A percentile compares a stretch with the other conserved stretches of the same genome.
These are phyloP conservation scores for Syzygium syzygioides DNA, from an alignment of 441 rosid genomes.

Conservation along the genomic window DNA sequence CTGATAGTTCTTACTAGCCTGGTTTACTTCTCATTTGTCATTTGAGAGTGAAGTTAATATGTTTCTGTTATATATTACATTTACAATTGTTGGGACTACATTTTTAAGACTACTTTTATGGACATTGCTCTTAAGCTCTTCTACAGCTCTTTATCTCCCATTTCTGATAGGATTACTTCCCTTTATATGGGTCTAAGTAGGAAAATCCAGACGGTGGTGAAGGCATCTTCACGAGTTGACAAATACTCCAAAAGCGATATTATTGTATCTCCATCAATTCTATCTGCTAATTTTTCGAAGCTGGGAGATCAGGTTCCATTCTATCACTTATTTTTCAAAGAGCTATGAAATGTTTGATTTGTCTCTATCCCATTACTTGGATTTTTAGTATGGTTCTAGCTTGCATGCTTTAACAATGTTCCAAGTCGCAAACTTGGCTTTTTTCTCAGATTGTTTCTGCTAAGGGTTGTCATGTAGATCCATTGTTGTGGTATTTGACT, in stretches of 20 bases:
- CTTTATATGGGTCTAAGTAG: constrained; percentile 35
- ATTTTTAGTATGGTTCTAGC: not conserved
- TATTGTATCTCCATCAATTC: constrained; percentile 88
- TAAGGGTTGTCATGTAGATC: not conserved
- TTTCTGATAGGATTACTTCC: constrained; percentile 9
- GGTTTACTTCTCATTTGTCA: not conserved
- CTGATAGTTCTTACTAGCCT: not conserved
- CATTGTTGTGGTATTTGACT: constrained; percentile 8
- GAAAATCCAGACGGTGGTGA: constrained; percentile 43
- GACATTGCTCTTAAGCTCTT: not conserved
- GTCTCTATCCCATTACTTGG: not conserved
- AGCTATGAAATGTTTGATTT: not conserved
- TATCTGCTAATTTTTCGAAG: constrained; percentile 87
- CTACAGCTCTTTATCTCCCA: not conserved
- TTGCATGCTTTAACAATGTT: not conserved
- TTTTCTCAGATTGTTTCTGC: not conserved
- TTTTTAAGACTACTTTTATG: not conserved
- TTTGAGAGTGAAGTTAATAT: not conserved
- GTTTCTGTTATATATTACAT: too few relatives aligned
- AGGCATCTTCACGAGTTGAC: constrained; percentile 79
- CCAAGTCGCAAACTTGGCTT: not conserved
- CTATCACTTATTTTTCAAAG: not conserved
- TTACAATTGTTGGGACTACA: not conserved
- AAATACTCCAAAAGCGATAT: constrained; percentile 85
- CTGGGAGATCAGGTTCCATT: constrained; percentile 77